Base-by-base conservation (phyloP, 2,329 filamentous ascomycete genomes). In the Didymellaceae sp. region DNA sequence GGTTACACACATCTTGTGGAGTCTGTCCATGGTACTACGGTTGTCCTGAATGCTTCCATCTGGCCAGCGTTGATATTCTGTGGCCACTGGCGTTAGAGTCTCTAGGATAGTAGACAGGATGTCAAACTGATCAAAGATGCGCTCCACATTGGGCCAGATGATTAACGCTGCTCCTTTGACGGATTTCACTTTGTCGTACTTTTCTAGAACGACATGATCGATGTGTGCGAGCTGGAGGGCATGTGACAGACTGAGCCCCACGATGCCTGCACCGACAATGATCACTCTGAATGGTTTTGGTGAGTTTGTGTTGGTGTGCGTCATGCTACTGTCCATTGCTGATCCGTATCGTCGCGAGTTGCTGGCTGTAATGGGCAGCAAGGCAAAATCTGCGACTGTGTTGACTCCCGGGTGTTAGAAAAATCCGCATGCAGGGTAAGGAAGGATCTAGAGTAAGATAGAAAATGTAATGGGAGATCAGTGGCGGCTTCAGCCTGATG, bases 91-190 rank as follows among this genome's bases (percentile, higher is more conserved):
- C 14, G 57, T 52, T 8, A 30, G 51, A 1, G 46, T 40, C 1
- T 47, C 32, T 34, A 45, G 21, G 6, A 62, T 56, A 16, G 45
- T 35, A 14, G 57, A 34, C 16, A 57, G 26, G 35, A 60, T 56
- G 5, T 62, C 65, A 11, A 65, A 58, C 10, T 66, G 63, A 28
- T 66, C 65, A 14, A 68, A 52, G 18, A 66, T 50, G 13, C 62
- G 59, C 11, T 40, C 45, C 10, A 54, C 55, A 18, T 54, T 52
- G 20, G 63, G 65, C 24, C 49, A 61, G 34, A 66, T 45, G 6
- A 55, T 58, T 24, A 66, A 44, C 10, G 57, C 59, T 13, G 65
- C 63, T 3, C 65, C 63, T 30, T 54, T 45, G 11, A 62, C 10
- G 1, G 63, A 62, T 1, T 59, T 53, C 9, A 65, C 58, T 16